Percentiles rank a stretch among this genome's conserved stretches.
Evolutionary conservation across 257 asterid species (phyloP).

Genomic region (Solanum ossicruentum): DNA sequence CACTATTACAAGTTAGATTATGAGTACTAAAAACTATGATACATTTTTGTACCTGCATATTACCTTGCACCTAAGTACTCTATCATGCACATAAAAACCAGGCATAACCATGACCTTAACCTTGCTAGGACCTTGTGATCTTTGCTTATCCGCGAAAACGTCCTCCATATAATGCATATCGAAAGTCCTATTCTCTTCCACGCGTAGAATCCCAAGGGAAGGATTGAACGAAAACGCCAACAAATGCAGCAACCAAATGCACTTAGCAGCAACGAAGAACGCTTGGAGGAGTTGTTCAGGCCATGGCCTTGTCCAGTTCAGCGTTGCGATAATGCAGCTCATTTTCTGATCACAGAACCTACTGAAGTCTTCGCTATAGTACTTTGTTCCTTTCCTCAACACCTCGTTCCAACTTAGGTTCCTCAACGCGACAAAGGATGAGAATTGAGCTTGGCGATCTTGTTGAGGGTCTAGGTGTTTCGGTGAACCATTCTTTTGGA

Average conservation of each 20-base stretch:
- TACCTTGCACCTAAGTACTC: conserved; percentile 74
- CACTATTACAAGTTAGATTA: background rate
- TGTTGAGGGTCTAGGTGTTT: conserved; percentile 54
- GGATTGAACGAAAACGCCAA: conserved; percentile 69
- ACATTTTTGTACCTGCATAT: conserved; percentile 60
- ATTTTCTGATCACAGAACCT: conserved; percentile 87
- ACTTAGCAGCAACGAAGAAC: conserved; percentile 79
- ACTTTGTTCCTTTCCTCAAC: conserved; percentile 72
- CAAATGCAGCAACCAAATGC: conserved; percentile 92
- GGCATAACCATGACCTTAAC: conserved; percentile 90
- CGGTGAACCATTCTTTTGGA: conserved; percentile 59
- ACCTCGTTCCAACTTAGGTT: conserved; percentile 90
- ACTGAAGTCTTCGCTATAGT: conserved; percentile 82
- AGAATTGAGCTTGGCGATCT: conserved; percentile 53
- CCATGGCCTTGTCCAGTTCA: conserved; percentile 88
- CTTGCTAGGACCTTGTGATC: conserved; percentile 34
- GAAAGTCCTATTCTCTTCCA: conserved; percentile 45
- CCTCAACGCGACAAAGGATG: conserved; percentile 58
- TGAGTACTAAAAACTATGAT: background rate
- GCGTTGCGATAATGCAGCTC: conserved; percentile 44
- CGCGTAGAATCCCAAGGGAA: conserved; percentile 43
- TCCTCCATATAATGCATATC: conserved; percentile 78
- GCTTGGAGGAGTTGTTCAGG: conserved; percentile 88
- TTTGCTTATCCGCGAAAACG: conserved; percentile 40
- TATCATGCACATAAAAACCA: conserved; percentile 76